Percentiles rank a stretch among this genome's conserved stretches.
Conservation (phyloP, 2,329 filamentous ascomycete species). For the Sporothrix curviconia region DNA sequence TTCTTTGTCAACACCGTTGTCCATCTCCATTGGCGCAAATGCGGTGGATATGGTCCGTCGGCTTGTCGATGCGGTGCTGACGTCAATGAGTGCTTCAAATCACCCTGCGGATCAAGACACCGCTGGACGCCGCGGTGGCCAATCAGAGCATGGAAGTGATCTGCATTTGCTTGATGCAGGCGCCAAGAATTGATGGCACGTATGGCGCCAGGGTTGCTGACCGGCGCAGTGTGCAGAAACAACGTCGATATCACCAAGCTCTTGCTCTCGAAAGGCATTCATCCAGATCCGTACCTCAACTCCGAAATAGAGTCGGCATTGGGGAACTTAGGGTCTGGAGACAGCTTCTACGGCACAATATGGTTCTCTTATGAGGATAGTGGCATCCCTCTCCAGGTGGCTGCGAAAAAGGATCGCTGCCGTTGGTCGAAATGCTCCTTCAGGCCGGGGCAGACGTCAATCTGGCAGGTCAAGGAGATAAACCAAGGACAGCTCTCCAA, state of each 20-base stretch:
- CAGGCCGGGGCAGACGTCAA: not conserved
- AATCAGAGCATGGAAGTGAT: not conserved
- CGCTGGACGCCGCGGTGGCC: not conserved
- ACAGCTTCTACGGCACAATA: too few relatives aligned
- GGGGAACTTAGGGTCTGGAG: too few relatives aligned
- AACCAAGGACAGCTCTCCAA: not conserved
- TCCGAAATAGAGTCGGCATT: not conserved
- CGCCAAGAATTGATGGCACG: not conserved
- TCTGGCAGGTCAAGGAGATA: not conserved
- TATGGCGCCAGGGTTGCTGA: not conserved
- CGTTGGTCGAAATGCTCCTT: not conserved
- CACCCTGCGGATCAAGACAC: not conserved
- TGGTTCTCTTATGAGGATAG: not conserved
- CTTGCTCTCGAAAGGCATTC: not conserved
- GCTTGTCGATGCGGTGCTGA: not conserved
- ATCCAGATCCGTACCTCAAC: not conserved
- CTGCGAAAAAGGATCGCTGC: not conserved
- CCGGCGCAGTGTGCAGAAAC: not conserved
- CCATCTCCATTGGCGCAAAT: not conserved
- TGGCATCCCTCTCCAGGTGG: not conserved
- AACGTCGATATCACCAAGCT: not conserved
- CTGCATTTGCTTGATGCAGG: not conserved
- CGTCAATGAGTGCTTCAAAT: not conserved
- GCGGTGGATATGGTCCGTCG: not conserved
- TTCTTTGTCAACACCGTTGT: not conserved